Percentiles rank a stretch among this genome's conserved stretches.
Evolutionary conservation across 345 rosid species (phyloP).

Genomic region (Heritiera fomes): DNA sequence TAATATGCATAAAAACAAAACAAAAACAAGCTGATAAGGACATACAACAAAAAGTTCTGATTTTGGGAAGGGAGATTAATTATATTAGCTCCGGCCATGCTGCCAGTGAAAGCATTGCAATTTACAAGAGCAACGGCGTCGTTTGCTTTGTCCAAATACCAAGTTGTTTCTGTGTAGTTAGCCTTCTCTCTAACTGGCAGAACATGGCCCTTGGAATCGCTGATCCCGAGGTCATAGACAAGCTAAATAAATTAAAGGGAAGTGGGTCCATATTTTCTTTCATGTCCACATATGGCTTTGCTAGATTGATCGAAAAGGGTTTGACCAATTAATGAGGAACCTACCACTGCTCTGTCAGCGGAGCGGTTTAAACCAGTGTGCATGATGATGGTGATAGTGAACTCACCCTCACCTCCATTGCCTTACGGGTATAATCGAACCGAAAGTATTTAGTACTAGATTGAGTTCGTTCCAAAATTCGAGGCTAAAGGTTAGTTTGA

Average conservation of each 20-base stretch:
- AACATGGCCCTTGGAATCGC: constrained; percentile 5
- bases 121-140: constrained; percentile 4
- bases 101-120: constrained; percentile 1
- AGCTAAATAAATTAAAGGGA: constrained; percentile 5
- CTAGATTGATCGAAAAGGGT: too few relatives aligned
- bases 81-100: neutral
- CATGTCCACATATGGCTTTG: neutral
- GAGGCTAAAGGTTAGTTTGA: too few relatives aligned
- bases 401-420: neutral
- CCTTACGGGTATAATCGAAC: too few relatives aligned
- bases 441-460: too few relatives aligned
- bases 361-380: neutral
- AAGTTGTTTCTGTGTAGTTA: neutral
- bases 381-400: neutral
- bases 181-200: neutral
- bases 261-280: constrained; percentile 11
- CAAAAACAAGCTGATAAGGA: neutral
- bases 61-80: neutral
- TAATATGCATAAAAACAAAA: neutral
- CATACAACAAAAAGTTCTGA: neutral
- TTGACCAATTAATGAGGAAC: too few relatives aligned
- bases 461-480: too few relatives aligned
- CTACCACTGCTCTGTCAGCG: neutral
- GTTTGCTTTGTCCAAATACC: neutral
- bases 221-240: neutral